phyloP scores from a whole-genome alignment of 345 rosid species.

The Raphanus raphanistrum region DNA sequence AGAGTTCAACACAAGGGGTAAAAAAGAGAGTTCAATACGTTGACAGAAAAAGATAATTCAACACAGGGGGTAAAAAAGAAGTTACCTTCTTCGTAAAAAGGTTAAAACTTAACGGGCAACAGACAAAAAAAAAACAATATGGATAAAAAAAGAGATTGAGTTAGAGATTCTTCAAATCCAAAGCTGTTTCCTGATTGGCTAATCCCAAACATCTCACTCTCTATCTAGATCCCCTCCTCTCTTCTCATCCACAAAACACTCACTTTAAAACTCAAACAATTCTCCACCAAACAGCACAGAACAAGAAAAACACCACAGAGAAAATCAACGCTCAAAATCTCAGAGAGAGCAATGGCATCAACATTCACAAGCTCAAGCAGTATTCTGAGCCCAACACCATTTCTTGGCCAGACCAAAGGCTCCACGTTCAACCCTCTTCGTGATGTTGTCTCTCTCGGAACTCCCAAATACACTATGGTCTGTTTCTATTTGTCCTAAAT shows the following conservation, averaged over 20 bases:
- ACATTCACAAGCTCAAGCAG: constrained; percentile 68
- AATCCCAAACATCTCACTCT: constrained; percentile 26
- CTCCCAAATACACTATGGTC: constrained; percentile 78
- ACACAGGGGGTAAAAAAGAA: too few species aligned
- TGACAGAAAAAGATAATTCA: too few species aligned
- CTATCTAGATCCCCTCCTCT: constrained; percentile 45
- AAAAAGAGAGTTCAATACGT: too few species aligned
- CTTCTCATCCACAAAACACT: constrained; percentile 30
- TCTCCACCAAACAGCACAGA: constrained; percentile 32
- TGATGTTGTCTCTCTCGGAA: constrained; percentile 67
- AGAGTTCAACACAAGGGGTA: too few species aligned
- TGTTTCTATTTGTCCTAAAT: neutral
- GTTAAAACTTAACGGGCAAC: neutral
- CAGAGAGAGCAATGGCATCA: constrained; percentile 50
- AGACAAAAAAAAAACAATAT: constrained; percentile 17
- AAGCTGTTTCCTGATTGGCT: constrained; percentile 63
- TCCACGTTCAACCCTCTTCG: constrained; percentile 61
- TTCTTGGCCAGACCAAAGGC: constrained; percentile 65
- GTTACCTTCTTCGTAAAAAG: neutral
- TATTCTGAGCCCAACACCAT: constrained; percentile 58
- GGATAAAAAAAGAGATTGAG: constrained; percentile 67
- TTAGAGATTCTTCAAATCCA: constrained; percentile 63
- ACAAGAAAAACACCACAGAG: constrained; percentile 14
- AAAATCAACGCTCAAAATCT: constrained; percentile 3
- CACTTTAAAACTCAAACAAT: constrained; percentile 25